Evolutionary conservation across 192 early-diverging fungal genomes (phyloP), one percentile per base, ranked within the genome.

Genomic region (Spizellomyces sp.): DNA sequence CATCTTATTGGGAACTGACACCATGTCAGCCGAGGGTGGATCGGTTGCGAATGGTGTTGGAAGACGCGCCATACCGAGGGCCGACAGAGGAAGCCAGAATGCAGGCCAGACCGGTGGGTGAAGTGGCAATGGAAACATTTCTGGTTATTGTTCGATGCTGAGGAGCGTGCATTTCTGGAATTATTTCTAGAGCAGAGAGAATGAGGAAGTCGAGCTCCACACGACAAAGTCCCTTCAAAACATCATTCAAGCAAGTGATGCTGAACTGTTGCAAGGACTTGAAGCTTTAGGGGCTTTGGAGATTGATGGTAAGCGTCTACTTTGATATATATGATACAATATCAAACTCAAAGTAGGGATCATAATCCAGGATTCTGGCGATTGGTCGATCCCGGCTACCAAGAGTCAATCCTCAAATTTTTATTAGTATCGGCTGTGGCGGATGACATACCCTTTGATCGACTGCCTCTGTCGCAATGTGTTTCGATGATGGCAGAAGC

Each of bases 211-310:
- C 27, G 27, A 36, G 27, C 27, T 36, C 10, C 67, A 77, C 22
- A 62, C 70, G 21, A 58, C 66, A 8, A 64, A 67, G 43, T n/a
- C 14, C 8, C 50, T 79, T 19, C 54, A 15, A 7, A 62, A 64
- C 22, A 44, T 57, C 4, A 58, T 79, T 9, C 78, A 79, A 56
- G 74, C 78, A 14, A 76, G 74, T 54, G 58, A 62, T 48, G 52
- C 19, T 43, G 70, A 79, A 67, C 21, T 79, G 36, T 27, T 42
- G 60, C 42, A 21, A 15, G 78, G 69, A 27, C 52, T 79, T 27
- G 57, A 73, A 45, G 64, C 48, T 9, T 19, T 73, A 8, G 70
- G 69, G 5, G 78, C 78, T 21, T 15, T 79, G 41, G 63, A 69
- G 48, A 36, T 79, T 5, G 70, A 73, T 48, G 78, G 73, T 70